Percentiles rank a stretch among this genome's conserved stretches.
Evolutionary conservation across 306 rosid genomes (phyloP).

Genomic region (Betula pendula): DNA sequence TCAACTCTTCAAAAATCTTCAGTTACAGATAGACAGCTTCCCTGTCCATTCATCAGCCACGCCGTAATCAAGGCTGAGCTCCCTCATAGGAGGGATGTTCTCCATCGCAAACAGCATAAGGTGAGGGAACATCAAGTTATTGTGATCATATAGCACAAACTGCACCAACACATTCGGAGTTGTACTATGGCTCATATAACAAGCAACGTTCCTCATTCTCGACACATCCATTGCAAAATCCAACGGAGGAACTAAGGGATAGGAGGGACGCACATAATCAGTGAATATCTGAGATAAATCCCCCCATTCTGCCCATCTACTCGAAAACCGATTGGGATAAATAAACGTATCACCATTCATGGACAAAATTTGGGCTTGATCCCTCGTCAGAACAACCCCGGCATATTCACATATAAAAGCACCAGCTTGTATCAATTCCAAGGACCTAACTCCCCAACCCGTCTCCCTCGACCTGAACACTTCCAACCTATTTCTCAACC

Average conservation of each 20-base stretch:
- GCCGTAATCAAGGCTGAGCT: slow-evolving; percentile 96
- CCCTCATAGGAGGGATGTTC: slow-evolving; percentile 97
- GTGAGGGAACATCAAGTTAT: slow-evolving; percentile 87
- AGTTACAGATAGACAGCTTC: slow-evolving; percentile 76
- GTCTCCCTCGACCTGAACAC: slow-evolving; percentile 88
- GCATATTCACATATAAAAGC: slow-evolving; percentile 88
- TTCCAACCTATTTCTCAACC: slow-evolving; percentile 64
- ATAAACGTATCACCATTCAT: slow-evolving; percentile 88
- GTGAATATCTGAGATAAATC: slow-evolving; percentile 65
- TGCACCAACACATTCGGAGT: slow-evolving; percentile 87
- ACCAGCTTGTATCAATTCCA: slow-evolving; percentile 92
- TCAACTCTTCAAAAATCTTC: slow-evolving; percentile 37
- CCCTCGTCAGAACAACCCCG: slow-evolving; percentile 80
- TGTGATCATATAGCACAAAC: slow-evolving; percentile 82
- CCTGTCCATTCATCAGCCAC: slow-evolving; percentile 72
- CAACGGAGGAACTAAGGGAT: slow-evolving; percentile 78
- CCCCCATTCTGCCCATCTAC: slow-evolving; percentile 93
- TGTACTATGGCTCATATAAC: slow-evolving; percentile 86
- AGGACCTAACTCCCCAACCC: slow-evolving; percentile 98
- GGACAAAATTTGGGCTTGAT: slow-evolving; percentile 70
- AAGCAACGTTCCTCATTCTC: slow-evolving; percentile 92
- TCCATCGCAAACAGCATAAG: slow-evolving; percentile 94
- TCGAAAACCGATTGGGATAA: slow-evolving; percentile 70
- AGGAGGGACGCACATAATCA: slow-evolving; percentile 63
- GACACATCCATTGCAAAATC: slow-evolving; percentile 95